Evolutionary conservation across 2,329 filamentous ascomycete genomes (phyloP), one percentile per base, ranked within the genome.

Genomic region (Talaromyces sp.): DNA sequence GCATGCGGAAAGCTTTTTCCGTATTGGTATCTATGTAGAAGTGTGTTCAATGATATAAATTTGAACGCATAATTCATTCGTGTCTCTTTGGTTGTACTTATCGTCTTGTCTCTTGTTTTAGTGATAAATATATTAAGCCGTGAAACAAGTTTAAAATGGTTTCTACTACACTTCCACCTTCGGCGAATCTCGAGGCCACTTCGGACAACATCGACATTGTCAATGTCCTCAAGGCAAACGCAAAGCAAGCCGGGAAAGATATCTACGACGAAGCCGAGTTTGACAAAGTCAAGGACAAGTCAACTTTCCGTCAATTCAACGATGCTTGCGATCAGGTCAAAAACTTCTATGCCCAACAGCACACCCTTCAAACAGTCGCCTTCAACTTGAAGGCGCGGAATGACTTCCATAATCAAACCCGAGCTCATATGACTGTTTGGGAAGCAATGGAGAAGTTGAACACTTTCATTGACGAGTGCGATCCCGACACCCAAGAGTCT

Each of bases 361-460:
- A 87, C 76, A 81, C 81, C 71, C 86, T 87, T 68, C 78, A 80
- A 58, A 81, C 77, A 0, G 77, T 81, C 0, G 54, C 90, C 11
- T 96, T 92, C 83, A 96, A 96, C 80, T 82, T 96, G 51, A 86
- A 87, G 65, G 91, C 90, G 17, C 90, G 92, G 59, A 86, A 88
- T 68, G 79, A 83, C 59, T 91, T 92, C 78, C 80, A 87, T 75
- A 82, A 82, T 66, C 84, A 87, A 64, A 84, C 84, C 1, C 85
- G 89, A 59, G 86, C 88, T 17, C 83, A 89, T 75, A 91, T 96
- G 89, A 89, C 88, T 64, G 83, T 96, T 73, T 96, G 92, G 92
- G 82, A 96, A 74, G 92, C 92, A 25, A 95, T 96, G 78, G 91
- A 96, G 84, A 93, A 92, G 78, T 87, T 96, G 71, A 91, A 96